Percentiles rank a stretch among this genome's conserved stretches.
These are phyloP conservation scores for Trichophyton verrucosum DNA, from an alignment of 2,329 filamentous ascomycete species.

Conservation along the genomic window DNA sequence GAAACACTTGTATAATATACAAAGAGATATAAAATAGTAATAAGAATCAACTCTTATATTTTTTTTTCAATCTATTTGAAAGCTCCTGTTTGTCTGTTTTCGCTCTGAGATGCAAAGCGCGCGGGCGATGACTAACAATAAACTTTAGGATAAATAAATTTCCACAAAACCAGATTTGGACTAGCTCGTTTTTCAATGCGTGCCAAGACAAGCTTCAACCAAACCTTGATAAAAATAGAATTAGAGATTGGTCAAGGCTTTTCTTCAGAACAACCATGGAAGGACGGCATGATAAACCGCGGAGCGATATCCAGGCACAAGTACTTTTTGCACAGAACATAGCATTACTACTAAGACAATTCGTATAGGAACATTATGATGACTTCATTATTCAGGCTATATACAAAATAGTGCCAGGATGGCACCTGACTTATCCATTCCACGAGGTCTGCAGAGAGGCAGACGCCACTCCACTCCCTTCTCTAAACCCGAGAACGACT, in stretches of 20 bases:
- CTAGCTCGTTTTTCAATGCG: not conserved
- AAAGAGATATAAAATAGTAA: not conserved
- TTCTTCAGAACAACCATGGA: not conserved
- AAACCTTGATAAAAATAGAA: slow-evolving; percentile 1
- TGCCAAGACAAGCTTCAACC: not conserved
- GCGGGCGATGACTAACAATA: not conserved
- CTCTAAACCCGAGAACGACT: not conserved
- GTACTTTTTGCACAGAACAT: not conserved
- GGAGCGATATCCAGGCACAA: too few relatives aligned
- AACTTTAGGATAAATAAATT: not conserved
- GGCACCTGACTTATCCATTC: not conserved
- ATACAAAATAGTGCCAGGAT: not conserved
- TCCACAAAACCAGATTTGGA: not conserved
- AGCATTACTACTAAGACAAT: not conserved
- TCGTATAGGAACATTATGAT: not conserved
- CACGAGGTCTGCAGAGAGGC: not conserved
- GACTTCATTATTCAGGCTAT: not conserved
- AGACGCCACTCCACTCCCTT: not conserved
- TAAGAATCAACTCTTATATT: not conserved
- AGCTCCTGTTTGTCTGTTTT: not conserved
- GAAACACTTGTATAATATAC: not conserved
- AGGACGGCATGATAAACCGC: not conserved
- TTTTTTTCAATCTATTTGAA: not conserved
- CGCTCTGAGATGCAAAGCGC: not conserved
- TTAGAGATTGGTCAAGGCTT: not conserved